phyloP scores from a whole-genome alignment of 2,329 filamentous ascomycete species.

The Sclerotinia nivalis region DNA sequence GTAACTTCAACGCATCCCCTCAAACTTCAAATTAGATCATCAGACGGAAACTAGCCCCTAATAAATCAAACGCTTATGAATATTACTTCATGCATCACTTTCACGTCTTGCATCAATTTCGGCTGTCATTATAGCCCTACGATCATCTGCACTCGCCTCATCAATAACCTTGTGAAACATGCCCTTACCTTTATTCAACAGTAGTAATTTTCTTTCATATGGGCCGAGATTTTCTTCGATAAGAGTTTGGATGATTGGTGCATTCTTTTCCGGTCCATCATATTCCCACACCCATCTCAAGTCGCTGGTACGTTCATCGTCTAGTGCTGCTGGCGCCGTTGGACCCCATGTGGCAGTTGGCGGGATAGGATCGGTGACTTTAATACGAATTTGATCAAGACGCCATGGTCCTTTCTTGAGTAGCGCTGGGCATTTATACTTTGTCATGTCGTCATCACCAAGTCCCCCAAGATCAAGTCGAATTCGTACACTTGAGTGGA shows the following conservation, averaged over 20 bases:
- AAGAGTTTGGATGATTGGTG: slow-evolving; percentile 48
- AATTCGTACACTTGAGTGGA: slow-evolving; percentile 42
- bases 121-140: background rate
- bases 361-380: slow-evolving; percentile 41
- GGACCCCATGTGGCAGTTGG: slow-evolving; percentile 40
- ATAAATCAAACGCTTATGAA: slow-evolving; percentile 18
- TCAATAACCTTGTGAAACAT: slow-evolving; percentile 25
- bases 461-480: slow-evolving; percentile 42
- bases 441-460: slow-evolving; percentile 41
- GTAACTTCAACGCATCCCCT: slow-evolving; percentile 14
- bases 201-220: slow-evolving; percentile 52
- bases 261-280: slow-evolving; percentile 46
- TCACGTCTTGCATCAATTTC: slow-evolving; percentile 15
- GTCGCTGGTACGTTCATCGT: slow-evolving; percentile 39
- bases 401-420: slow-evolving; percentile 34
- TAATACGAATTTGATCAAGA: slow-evolving; percentile 31
- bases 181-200: slow-evolving; percentile 42
- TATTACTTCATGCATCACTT: slow-evolving; percentile 10
- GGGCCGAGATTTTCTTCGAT: slow-evolving; percentile 56
- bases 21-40: slow-evolving; percentile 16
- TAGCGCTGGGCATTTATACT: slow-evolving; percentile 45
- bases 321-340: slow-evolving; percentile 32
- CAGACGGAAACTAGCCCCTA: slow-evolving; percentile 19
- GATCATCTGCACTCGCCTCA: slow-evolving; percentile 15
- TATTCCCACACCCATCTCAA: slow-evolving; percentile 58